Base-by-base conservation (phyloP, 2,329 filamentous ascomycete species). In the Diaporthe vexans region DNA sequence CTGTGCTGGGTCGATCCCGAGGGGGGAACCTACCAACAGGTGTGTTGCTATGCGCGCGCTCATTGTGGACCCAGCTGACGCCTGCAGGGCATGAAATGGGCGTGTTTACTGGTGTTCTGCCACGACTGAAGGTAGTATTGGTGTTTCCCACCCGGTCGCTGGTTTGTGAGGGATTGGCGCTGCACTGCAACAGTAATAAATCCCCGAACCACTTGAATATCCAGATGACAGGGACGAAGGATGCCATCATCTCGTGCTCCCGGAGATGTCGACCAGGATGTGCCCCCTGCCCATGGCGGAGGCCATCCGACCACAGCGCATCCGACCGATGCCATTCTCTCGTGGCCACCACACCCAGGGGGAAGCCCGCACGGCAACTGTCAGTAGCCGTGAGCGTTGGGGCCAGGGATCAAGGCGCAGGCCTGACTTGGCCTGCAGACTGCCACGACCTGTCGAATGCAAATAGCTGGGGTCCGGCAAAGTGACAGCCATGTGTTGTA, bases 71-170 rank as follows among this genome's bases (percentile, higher is more conserved):
- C 40, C 59, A 65, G 43, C 61, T 35, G 43, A 65, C 40, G 61
- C 61, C 61, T 24, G 61, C 61, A 65, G 26, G 43, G 61, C 40
- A 35, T 65, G 61, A 51, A 65, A 65, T 43, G 61, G 26, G 40
- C 43, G 43, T 65, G 43, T 35, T 51, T 33, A 21, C 21, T 51
- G 43, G 61, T 65, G 61, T 51, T 48, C 43, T 65, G 61, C 61
- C 61, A 65, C 29, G 61, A 65, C 43, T 51, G 52, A 58, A 56
- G 10, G 57, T 61, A 43, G 43, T 40, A 69, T 70, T 70, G 19
- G 69, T 71, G 69, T 61, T 71, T 71, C 69, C 56, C 69, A 71
- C 69, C 26, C 56, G 59, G n/a, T 9, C 56, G 17, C 54, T 61
- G 26, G 57, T 26, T n/a, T 46, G 19, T 52, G 56, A 40, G 46